Evolutionary conservation across 2,329 filamentous ascomycete species (phyloP).

Genomic region (Apiospora malaysiana): DNA sequence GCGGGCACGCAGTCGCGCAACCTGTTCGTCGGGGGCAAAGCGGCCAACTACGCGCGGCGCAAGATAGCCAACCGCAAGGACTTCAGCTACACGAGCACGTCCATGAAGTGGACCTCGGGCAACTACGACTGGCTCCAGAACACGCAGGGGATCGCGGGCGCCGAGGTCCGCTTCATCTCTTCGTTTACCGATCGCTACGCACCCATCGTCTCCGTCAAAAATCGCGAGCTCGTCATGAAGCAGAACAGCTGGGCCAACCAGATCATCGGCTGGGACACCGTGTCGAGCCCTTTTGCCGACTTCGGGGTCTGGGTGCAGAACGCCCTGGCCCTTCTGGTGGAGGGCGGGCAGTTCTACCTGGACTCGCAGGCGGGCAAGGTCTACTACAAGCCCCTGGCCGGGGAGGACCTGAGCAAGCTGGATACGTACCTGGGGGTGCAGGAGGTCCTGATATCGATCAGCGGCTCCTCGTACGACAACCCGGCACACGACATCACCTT

Average conservation of each 20-base stretch:
- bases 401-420: neutral
- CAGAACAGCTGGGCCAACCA: slow-evolving; percentile 14
- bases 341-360: slow-evolving; percentile 17
- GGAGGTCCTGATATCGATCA: slow-evolving; percentile 6
- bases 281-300: slow-evolving; percentile 1
- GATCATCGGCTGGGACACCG: slow-evolving; percentile 15
- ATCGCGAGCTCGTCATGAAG: slow-evolving; percentile 18
- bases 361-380: slow-evolving; percentile 12
- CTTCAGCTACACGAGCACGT: slow-evolving; percentile 9
- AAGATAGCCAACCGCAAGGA: slow-evolving; percentile 18
- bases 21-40: slow-evolving; percentile 14
- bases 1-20: neutral
- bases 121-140: slow-evolving; percentile 13
- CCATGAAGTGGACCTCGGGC: slow-evolving; percentile 11
- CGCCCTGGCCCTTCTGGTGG: neutral
- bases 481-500: slow-evolving; percentile 9
- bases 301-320: slow-evolving; percentile 18
- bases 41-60: slow-evolving; percentile 14
- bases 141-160: neutral
- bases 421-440: slow-evolving; percentile 6
- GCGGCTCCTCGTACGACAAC: neutral
- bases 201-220: slow-evolving; percentile 1
- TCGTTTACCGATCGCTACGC: slow-evolving; percentile 17
- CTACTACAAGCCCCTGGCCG: slow-evolving; percentile 17
- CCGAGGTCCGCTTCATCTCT: slow-evolving; percentile 16